Evolutionary conservation across 2,329 filamentous ascomycete species (phyloP).

Genomic region (Whalleya microplaca): DNA sequence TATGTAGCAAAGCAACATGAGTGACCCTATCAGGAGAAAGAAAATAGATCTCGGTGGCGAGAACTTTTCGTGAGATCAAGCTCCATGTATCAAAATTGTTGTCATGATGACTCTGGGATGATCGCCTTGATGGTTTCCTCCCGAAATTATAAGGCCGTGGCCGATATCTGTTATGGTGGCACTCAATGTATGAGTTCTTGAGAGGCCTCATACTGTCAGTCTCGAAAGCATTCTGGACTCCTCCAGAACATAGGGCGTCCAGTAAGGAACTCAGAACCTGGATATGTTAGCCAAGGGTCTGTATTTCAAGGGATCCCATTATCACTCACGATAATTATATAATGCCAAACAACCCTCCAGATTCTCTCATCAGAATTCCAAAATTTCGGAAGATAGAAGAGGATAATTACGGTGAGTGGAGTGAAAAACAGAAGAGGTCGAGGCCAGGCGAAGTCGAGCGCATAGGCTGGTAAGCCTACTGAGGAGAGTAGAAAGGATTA

Average conservation of each 20-base stretch:
- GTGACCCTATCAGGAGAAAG: neutral
- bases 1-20: neutral
- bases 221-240: neutral
- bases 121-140: neutral
- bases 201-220: neutral
- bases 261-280: neutral
- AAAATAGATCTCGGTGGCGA: neutral
- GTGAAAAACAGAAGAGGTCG: neutral
- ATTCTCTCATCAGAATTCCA: neutral
- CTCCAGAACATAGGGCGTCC: neutral
- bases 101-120: neutral
- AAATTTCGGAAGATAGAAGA: neutral
- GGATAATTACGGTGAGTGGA: neutral
- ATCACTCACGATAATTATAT: neutral
- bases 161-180: neutral
- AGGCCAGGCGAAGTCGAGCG: neutral
- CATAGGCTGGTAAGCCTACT: slow-evolving; percentile 18
- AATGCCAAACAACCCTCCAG: neutral
- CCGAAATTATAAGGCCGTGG: too few species aligned
- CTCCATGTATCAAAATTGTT: neutral
- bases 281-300: neutral
- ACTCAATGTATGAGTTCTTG: neutral
- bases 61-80: neutral
- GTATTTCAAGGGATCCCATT: neutral
- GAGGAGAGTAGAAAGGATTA: slow-evolving; percentile 38